These are phyloP conservation scores for Ogataea methylovora DNA, from an alignment of 805 yeast species.

Conservation along the genomic window DNA sequence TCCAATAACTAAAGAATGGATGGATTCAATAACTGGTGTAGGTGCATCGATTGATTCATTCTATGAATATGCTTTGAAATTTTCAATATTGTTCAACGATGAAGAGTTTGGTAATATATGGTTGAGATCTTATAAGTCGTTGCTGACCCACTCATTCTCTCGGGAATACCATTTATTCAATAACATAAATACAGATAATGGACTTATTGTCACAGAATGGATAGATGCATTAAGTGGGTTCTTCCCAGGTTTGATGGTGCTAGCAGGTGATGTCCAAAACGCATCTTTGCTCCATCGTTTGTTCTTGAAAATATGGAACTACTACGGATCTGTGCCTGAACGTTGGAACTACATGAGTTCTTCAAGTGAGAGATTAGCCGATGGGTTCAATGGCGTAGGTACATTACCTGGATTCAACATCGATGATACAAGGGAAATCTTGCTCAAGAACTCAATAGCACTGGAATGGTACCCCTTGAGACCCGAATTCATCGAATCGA, in stretches of 20 bases:
- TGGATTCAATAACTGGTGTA: slow-evolving; percentile 60
- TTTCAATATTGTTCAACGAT: slow-evolving; percentile 65
- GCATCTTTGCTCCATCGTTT: slow-evolving; percentile 57
- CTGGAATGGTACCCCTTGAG: slow-evolving; percentile 90
- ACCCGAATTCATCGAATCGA: slow-evolving; percentile 88
- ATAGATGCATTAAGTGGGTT: slow-evolving; percentile 83
- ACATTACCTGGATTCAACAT: slow-evolving; percentile 9
- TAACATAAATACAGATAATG: slow-evolving; percentile 51
- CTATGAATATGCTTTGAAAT: slow-evolving; percentile 81
- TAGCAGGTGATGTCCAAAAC: slow-evolving; percentile 64
- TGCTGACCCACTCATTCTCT: slow-evolving; percentile 43
- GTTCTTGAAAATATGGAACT: slow-evolving; percentile 71
- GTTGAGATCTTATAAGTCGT: slow-evolving; percentile 50
- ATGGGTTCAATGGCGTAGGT: neutral
- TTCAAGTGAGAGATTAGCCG: slow-evolving; percentile 12
- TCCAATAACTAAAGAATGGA: slow-evolving; percentile 27
- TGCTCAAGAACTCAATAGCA: slow-evolving; percentile 32
- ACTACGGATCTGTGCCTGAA: slow-evolving; percentile 79
- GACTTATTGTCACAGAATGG: slow-evolving; percentile 53
- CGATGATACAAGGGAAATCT: slow-evolving; percentile 15
- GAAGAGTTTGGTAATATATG: slow-evolving; percentile 45
- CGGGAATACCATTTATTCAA: slow-evolving; percentile 23
- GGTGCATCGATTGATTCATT: slow-evolving; percentile 93
- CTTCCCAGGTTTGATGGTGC: slow-evolving; percentile 78
- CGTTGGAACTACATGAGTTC: slow-evolving; percentile 53